Base-by-base conservation (phyloP, 192 early-diverging fungal genomes). In the Chytriomyces sp. region DNA sequence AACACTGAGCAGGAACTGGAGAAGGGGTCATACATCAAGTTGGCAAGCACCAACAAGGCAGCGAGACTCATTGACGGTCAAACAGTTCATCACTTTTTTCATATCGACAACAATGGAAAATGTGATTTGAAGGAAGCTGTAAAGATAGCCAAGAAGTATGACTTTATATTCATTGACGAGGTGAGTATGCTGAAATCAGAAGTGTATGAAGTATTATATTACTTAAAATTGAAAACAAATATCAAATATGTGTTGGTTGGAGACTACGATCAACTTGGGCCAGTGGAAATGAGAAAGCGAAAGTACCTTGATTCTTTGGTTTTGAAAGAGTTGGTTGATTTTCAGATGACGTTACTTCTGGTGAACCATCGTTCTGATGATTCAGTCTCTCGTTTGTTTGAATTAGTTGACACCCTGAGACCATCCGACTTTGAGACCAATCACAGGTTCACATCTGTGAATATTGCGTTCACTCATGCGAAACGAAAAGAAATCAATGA, bases 321-420 rank as follows among this genome's bases (percentile, higher is more conserved):
- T 11, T 57, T n/a, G 53, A 57, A n/a, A n/a, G 53, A 57, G 53
- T n/a, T 57, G 9, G n/a, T 57, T 11, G 53, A 57, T 57, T 57
- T 57, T n/a, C 9, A 57, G 10, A 57, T 57, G 10, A 57, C 53
- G n/a, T n/a, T 11, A 57, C 53, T 57, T 57, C 9, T n/a, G 9
- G n/a, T 57, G n/a, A 57, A 57, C 53, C 53, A 57, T n/a, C n/a
- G 53, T 57, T 57, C 53, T 57, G 53, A n/a, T n/a, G n/a, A 57
- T 57, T 57, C 53, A 57, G 53, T 57, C n/a, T n/a, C n/a, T n/a
- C n/a, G n/a, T n/a, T n/a, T n/a, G n/a, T n/a, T n/a, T n/a, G n/a
- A n/a, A n/a, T n/a, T n/a, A n/a, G n/a, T n/a, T n/a, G n/a, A n/a
- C n/a, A n/a, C n/a, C n/a, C n/a, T n/a, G n/a, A n/a, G n/a, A n/a